These are phyloP conservation scores for Clarireedia hainanense DNA, from an alignment of 2,329 filamentous ascomycete genomes.

Conservation along the genomic window DNA sequence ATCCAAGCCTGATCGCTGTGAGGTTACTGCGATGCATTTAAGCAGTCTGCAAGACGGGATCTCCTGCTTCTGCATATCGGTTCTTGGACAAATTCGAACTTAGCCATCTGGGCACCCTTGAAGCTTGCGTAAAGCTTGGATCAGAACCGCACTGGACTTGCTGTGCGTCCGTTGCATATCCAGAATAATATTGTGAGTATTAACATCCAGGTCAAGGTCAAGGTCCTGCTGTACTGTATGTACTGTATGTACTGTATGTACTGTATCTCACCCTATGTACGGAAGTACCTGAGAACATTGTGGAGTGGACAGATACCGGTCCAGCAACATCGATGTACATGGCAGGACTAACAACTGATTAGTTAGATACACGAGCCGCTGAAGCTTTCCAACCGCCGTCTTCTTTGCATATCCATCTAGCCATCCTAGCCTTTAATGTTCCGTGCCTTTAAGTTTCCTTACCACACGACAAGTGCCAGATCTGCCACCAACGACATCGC, in stretches of 20 bases:
- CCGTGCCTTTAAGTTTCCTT: neutral
- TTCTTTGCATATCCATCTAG: slow-evolving; percentile 3
- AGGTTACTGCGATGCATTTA: slow-evolving; percentile 6
- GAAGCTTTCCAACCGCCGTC: neutral
- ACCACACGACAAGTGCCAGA: slow-evolving; percentile 1
- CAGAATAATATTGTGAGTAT: neutral
- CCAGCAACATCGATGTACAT: neutral
- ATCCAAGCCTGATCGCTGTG: slow-evolving; percentile 5
- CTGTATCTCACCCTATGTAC: neutral
- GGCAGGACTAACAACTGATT: no score
- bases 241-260: neutral
- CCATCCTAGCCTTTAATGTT: neutral
- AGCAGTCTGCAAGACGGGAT: slow-evolving; percentile 8
- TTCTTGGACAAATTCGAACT: neutral
- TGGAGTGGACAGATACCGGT: neutral
- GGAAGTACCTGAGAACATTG: neutral
- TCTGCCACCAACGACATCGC: slow-evolving; percentile 5
- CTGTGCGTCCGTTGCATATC: neutral
- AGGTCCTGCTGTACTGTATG: no score
- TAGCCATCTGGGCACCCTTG: neutral
- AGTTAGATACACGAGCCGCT: slow-evolving; percentile 5
- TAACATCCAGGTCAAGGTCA: neutral
- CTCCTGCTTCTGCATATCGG: slow-evolving; percentile 9
- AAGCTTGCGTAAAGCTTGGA: neutral
- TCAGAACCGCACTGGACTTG: neutral